Evolutionary conservation across 352 stramenopile species (phyloP).

Genomic region (Phytophthora kernoviae): DNA sequence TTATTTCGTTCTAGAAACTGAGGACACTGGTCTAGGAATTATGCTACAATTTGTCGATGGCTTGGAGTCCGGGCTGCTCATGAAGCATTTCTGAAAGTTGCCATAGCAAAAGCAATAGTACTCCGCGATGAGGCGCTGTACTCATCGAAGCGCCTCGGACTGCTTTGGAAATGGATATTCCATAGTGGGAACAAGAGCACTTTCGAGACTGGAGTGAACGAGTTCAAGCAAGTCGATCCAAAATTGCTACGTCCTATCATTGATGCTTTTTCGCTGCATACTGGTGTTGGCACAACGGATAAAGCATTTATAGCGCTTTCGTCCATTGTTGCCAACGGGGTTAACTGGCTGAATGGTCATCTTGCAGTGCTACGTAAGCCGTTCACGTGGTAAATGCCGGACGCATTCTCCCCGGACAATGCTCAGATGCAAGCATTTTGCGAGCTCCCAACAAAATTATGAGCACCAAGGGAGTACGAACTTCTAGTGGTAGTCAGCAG

Average conservation of each 20-base stretch:
- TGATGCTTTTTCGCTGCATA: constrained; percentile 3
- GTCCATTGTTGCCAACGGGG: constrained; percentile 3
- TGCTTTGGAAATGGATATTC: constrained; percentile 11
- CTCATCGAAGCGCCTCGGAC: background rate
- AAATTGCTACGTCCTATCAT: constrained; percentile 3
- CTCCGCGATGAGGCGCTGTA: constrained; percentile 2
- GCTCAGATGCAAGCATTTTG: constrained; percentile 5
- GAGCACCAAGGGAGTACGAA: background rate
- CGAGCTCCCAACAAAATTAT: constrained; percentile 3
- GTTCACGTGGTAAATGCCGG: constrained; percentile 22
- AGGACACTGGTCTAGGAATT: constrained; percentile 6
- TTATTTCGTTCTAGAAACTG: background rate
- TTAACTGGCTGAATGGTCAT: constrained; percentile 12
- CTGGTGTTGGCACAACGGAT: background rate
- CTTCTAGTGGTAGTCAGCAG: constrained; percentile 1
- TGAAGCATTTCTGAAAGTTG: background rate
- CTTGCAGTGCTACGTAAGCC: background rate
- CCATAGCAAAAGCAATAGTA: constrained; percentile 1
- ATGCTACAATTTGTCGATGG: constrained; percentile 4
- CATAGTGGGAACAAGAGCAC: constrained; percentile 1
- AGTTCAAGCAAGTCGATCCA: constrained; percentile 11
- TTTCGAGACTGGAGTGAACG: constrained; percentile 4
- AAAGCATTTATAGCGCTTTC: background rate
- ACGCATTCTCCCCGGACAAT: constrained; percentile 8
- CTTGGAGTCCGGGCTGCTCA: constrained; percentile 3